Evolutionary conservation across 208 protist species (phyloP), one percentile per base, ranked within the genome.

Genomic region (Phytomonas francai): DNA sequence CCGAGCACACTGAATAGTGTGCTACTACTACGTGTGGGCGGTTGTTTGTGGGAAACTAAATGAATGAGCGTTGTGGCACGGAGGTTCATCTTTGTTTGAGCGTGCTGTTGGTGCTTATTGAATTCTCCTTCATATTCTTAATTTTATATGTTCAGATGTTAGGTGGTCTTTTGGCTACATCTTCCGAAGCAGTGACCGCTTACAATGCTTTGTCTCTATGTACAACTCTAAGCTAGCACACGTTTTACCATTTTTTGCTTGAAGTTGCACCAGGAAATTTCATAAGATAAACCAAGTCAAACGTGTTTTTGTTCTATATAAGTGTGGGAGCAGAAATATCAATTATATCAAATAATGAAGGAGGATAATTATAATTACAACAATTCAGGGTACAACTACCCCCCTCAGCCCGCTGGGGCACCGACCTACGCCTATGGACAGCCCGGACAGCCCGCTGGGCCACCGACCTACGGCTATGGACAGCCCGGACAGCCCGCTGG

Each of bases 401-500:
- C 28, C 11, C 36, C 32, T 69, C 65, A 25, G 16, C 31, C 51
- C 32, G 39, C 7, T 19, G 39, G 65, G 65, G 36, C n/a, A 30
- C 6, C 45, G 33, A 33, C 27, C 5, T 4, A 74, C 28, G 42
- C 56, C 66, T 49, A 62, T 63, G 25, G 65, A 57, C 25, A 72
- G 70, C 19, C 74, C 69, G 6, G 36, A 57, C 25, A 72, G 70
- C 19, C 74, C 69, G 6, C 32, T 19, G 49, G 27, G 2, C 36
- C 11, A 22, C 16, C 19, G 6, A 27, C 9, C 2, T 72, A 67
- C 57, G 65, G 70, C 49, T 68, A 68, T 32, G n/a, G 32, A 27
- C 59, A 11, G 6, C n/a, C 16, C 45, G n/a, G 32, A 27, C 59
- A 11, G 6, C n/a, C 16, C 45, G 12, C 22, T 8, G 33, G 64